Percentiles rank a stretch among this genome's conserved stretches.
Conservation (phyloP, 2,329 filamentous ascomycete species). For the Byssoonygena ceratinophila region DNA sequence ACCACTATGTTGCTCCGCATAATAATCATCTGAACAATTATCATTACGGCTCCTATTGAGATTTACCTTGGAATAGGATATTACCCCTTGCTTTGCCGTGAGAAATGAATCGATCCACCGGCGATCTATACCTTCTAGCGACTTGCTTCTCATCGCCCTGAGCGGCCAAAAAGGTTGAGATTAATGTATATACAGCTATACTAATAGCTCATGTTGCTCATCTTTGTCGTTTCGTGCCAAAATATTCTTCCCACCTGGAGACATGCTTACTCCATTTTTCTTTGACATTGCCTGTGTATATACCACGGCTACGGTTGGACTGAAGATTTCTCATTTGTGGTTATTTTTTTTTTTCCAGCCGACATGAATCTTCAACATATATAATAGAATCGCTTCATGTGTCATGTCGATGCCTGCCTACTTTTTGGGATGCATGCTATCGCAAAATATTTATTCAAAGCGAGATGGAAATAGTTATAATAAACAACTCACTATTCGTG, state of each 20-base stretch:
- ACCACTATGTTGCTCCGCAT: slow-evolving; percentile 62
- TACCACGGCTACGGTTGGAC: neutral
- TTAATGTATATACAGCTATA: slow-evolving; percentile 3
- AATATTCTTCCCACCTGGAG: neutral
- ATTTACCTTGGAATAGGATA: neutral
- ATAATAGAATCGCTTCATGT: neutral
- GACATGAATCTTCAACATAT: neutral
- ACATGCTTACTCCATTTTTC: neutral
- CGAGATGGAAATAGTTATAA: neutral
- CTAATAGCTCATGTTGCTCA: neutral
- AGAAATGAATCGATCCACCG: neutral
- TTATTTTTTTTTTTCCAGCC: neutral
- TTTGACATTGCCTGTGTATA: neutral
- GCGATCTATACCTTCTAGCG: neutral
- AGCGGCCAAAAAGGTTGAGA: neutral
- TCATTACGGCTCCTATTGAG: slow-evolving; percentile 19
- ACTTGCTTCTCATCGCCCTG: neutral
- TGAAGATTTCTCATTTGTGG: neutral
- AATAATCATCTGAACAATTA: slow-evolving; percentile 36
- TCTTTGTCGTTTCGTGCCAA: neutral
- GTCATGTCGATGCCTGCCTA: neutral
- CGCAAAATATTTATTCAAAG: neutral
- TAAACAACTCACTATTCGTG: too few species aligned
- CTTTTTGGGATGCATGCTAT: neutral
- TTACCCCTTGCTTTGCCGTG: neutral